Evolutionary conservation across 805 yeast species (phyloP).

Genomic region (Candida incommunis): DNA sequence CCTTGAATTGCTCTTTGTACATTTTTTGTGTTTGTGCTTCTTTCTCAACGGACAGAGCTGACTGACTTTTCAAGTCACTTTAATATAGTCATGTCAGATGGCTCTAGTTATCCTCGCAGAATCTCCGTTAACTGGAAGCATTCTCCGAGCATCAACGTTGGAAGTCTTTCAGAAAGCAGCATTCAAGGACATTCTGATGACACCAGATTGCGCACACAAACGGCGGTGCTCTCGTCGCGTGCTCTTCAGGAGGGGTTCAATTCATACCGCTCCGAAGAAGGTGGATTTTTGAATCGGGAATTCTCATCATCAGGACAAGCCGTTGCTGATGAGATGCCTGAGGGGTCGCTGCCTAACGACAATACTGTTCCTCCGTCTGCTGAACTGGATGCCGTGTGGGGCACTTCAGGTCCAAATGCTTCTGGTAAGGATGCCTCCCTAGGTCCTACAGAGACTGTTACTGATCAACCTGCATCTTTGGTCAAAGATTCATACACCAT

Average conservation of each 20-base stretch:
- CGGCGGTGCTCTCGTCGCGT: background rate
- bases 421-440: background rate
- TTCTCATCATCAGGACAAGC: background rate
- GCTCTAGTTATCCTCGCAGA: background rate
- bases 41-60: too few relatives aligned
- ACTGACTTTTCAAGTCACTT: too few relatives aligned
- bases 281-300: background rate
- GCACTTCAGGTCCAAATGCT: too few relatives aligned
- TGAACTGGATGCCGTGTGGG: background rate
- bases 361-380: background rate
- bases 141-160: background rate
- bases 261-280: conserved; percentile 1
- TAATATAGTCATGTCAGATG: background rate
- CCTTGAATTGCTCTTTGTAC: too few relatives aligned
- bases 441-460: background rate
- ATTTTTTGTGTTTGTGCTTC: too few relatives aligned
- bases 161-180: too few relatives aligned
- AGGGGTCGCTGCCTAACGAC: background rate
- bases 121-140: background rate
- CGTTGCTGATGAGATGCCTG: background rate
- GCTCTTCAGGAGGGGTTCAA: background rate
- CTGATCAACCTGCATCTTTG: background rate
- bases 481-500: background rate
- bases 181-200: background rate
- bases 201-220: background rate